Evolutionary conservation across 2,329 filamentous ascomycete species (phyloP).

Genomic region (Colletotrichum sp.): DNA sequence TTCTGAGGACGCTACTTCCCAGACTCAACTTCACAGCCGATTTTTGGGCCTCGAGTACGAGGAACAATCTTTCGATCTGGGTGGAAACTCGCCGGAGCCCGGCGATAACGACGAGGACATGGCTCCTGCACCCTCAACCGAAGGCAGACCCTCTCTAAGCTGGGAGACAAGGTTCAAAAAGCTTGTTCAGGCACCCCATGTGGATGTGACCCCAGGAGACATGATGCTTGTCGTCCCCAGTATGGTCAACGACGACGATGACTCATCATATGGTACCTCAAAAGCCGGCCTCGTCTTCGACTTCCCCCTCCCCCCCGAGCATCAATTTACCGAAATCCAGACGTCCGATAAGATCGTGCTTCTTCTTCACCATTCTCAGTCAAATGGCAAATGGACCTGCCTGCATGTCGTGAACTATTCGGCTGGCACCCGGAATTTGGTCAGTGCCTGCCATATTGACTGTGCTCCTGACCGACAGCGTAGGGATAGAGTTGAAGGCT

Average conservation of each 20-base stretch:
- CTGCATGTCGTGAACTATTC: background rate
- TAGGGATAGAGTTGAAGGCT: background rate
- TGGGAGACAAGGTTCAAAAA: background rate
- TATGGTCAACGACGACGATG: accelerated
- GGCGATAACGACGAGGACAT: background rate
- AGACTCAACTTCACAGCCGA: too few relatives aligned
- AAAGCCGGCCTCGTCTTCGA: background rate
- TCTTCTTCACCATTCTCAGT: background rate
- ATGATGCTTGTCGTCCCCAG: background rate
- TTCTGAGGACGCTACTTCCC: too few relatives aligned
- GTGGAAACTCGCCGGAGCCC: background rate
- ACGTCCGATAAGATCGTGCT: background rate
- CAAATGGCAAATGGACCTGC: background rate
- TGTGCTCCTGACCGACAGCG: background rate
- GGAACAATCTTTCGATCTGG: background rate
- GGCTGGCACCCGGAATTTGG: background rate
- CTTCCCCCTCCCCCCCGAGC: background rate
- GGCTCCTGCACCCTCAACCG: background rate
- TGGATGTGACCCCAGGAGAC: background rate
- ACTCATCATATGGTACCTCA: background rate
- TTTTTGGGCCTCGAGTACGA: background rate
- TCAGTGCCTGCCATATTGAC: background rate
- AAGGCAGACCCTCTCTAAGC: background rate
- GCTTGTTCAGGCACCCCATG: accelerated
- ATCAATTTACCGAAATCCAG: background rate